Percentiles rank a stretch among this genome's conserved stretches.
Evolutionary conservation across 176 grass and related monocot species (phyloP).

Genomic region (Chrysopogon serrulatus): DNA sequence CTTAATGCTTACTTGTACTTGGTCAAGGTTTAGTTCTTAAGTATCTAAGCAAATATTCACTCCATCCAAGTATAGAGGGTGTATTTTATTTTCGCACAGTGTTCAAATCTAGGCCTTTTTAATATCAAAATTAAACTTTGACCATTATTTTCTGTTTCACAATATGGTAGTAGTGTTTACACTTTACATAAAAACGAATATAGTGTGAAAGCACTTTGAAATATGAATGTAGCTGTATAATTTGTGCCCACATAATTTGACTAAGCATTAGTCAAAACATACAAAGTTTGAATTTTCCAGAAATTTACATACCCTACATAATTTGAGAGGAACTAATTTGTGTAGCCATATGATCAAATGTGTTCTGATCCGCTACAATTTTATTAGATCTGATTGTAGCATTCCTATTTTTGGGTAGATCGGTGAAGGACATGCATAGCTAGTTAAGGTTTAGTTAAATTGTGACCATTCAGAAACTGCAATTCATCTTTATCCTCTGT

Average conservation of each 20-base stretch:
- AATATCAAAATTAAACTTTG: neutral
- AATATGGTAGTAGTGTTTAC: neutral
- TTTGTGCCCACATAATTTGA: neutral
- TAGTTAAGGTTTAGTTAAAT: constrained; percentile 6
- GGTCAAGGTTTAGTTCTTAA: neutral
- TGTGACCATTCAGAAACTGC: constrained; percentile 1
- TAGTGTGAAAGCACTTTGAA: neutral
- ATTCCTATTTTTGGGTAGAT: constrained; percentile 15
- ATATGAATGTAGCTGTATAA: neutral
- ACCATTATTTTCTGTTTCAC: neutral
- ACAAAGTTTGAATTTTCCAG: neutral
- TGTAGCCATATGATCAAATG: neutral
- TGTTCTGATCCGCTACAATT: neutral
- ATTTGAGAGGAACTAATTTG: neutral
- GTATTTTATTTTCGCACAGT: neutral
- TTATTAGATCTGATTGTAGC: constrained; percentile 1
- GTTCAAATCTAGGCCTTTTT: neutral
- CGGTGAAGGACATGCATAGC: neutral
- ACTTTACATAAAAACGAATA: neutral
- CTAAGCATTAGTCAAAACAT: neutral
- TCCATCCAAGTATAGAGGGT: neutral
- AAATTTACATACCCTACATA: neutral
- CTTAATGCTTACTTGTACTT: neutral
- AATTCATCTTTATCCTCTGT: neutral
- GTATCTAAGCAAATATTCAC: neutral